phyloP scores from a whole-genome alignment of 441 rosid species.

The Erysimum pusillum region DNA sequence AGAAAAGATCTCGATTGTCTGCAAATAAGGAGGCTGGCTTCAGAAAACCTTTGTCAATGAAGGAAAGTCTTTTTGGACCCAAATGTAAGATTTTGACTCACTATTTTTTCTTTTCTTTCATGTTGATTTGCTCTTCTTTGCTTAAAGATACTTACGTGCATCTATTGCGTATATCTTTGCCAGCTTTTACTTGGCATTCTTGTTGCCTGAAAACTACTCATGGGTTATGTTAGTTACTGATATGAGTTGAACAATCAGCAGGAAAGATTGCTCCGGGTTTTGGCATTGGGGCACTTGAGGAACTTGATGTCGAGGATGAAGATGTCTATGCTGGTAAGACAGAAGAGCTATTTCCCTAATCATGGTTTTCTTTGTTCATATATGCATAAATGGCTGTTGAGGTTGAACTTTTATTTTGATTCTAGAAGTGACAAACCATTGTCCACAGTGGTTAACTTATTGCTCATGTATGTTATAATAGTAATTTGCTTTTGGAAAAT shows the following conservation, averaged over 20 bases:
- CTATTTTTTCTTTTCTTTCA: slow-evolving; percentile 20
- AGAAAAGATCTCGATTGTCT: slow-evolving; percentile 68
- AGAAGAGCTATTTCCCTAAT: slow-evolving; percentile 2
- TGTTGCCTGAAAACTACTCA: slow-evolving; percentile 3
- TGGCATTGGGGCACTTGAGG: slow-evolving; percentile 99
- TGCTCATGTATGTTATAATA: background rate
- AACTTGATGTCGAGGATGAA: slow-evolving; percentile 95
- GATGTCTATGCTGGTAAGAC: slow-evolving; percentile 72
- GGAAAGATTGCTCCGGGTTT: slow-evolving; percentile 94
- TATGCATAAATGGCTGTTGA: slow-evolving; percentile 13
- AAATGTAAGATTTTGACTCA: slow-evolving; percentile 68
- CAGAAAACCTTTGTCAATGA: slow-evolving; percentile 62
- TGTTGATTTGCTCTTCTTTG: slow-evolving; percentile 12
- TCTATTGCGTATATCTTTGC: slow-evolving; percentile 3
- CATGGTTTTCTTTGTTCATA: slow-evolving; percentile 16
- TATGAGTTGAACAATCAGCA: slow-evolving; percentile 65
- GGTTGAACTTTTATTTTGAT: slow-evolving; percentile 4
- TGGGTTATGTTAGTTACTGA: slow-evolving; percentile 44
- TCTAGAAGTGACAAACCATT: slow-evolving; percentile 27
- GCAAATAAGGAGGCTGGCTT: slow-evolving; percentile 58
- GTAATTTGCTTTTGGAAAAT: slow-evolving; percentile 17
- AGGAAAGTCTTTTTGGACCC: slow-evolving; percentile 78
- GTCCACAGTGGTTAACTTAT: slow-evolving; percentile 1
- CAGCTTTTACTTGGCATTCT: slow-evolving; percentile 29
- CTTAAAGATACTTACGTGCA: slow-evolving; percentile 17